These are phyloP conservation scores for Ustilago vetiveriae DNA, from an alignment of 1,284 basidiomycete species.

Conservation along the genomic window DNA sequence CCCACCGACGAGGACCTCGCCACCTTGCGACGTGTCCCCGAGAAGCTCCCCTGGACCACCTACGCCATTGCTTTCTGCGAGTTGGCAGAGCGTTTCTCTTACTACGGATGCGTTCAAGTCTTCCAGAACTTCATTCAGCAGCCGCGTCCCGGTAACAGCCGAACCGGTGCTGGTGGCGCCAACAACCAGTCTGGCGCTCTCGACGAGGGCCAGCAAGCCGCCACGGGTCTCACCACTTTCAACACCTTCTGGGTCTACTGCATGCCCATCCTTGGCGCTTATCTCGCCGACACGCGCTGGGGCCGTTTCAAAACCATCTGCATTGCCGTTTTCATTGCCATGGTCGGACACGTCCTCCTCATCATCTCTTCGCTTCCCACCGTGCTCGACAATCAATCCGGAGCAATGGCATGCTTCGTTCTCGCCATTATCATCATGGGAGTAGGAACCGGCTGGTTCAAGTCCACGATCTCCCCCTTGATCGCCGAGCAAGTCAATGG, in stretches of 20 bases:
- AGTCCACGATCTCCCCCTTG: conserved; percentile 69
- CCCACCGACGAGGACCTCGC: conserved; percentile 60
- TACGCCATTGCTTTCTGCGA: conserved; percentile 65
- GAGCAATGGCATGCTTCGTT: conserved; percentile 74
- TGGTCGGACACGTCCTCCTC: conserved; percentile 75
- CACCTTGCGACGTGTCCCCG: conserved; percentile 61
- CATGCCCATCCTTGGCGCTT: conserved; percentile 64
- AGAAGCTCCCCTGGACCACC: conserved; percentile 59
- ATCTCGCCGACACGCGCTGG: conserved; percentile 68
- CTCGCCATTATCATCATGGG: conserved; percentile 64
- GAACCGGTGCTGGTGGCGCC: conserved; percentile 53
- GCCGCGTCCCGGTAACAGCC: conserved; percentile 48
- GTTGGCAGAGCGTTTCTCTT: conserved; percentile 66
- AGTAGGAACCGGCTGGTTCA: conserved; percentile 79
- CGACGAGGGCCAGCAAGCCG: conserved; percentile 59
- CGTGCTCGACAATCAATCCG: conserved; percentile 73
- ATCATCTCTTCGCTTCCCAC: conserved; percentile 78
- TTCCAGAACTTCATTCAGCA: conserved; percentile 65
- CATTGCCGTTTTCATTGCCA: conserved; percentile 67
- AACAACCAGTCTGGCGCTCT: conserved; percentile 60
- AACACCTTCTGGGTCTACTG: conserved; percentile 65
- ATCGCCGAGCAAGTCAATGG: conserved; percentile 70
- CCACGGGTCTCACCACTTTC: conserved; percentile 64
- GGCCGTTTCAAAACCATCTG: conserved; percentile 71
- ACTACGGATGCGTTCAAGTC: conserved; percentile 62